phyloP scores from a whole-genome alignment of 441 rosid genomes.

The Heliophila coronopifolia region DNA sequence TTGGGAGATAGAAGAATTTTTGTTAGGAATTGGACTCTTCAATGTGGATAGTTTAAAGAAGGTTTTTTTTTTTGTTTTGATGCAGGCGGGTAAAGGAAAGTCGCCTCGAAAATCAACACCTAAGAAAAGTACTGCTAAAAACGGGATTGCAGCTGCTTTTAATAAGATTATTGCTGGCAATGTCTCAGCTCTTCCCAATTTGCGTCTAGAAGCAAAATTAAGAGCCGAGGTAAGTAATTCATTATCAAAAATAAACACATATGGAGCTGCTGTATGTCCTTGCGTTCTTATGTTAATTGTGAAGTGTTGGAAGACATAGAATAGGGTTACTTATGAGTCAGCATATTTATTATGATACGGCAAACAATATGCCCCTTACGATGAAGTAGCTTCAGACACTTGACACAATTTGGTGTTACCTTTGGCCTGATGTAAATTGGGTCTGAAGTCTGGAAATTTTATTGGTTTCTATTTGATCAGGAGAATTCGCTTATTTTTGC shows the following conservation, averaged over 20 bases:
- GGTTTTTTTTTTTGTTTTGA: not conserved
- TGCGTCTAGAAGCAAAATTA: slow-evolving; percentile 71
- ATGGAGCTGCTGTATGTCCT: not conserved
- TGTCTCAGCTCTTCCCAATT: slow-evolving; percentile 48
- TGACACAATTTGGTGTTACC: not conserved
- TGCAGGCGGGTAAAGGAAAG: slow-evolving; percentile 31
- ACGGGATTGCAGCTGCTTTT: slow-evolving; percentile 28
- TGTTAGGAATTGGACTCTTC: not conserved
- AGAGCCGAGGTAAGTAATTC: slow-evolving; percentile 54
- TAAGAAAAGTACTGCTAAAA: slow-evolving; percentile 37
- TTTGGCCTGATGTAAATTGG: slow-evolving; percentile 4
- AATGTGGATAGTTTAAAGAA: not conserved
- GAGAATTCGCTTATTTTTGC: slow-evolving; percentile 62
- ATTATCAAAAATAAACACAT: not conserved
- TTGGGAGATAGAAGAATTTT: not conserved
- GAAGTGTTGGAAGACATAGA: not conserved
- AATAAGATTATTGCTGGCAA: slow-evolving; percentile 21
- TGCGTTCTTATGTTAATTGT: not conserved
- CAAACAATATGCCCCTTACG: not conserved
- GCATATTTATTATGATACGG: not conserved
- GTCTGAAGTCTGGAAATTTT: slow-evolving; percentile 3
- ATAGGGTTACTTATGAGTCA: not conserved
- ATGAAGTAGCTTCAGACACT: not conserved
- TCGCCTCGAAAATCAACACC: slow-evolving; percentile 41
- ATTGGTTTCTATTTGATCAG: slow-evolving; percentile 39